A percentile compares a stretch with the other conserved stretches of the same genome.
Conservation (phyloP, 2,329 filamentous ascomycete species). For the Fusarium nodosum region DNA sequence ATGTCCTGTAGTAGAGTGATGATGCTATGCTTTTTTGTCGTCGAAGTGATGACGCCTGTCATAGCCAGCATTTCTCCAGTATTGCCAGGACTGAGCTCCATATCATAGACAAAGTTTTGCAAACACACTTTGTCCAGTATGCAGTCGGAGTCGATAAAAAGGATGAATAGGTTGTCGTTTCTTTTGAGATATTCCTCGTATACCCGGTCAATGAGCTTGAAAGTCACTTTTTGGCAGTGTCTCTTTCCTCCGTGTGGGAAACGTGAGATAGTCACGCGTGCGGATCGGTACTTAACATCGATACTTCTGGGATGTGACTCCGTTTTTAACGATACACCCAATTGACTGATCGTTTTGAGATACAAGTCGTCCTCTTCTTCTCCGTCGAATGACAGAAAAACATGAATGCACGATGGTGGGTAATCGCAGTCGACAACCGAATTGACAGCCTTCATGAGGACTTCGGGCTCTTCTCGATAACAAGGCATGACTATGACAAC, state of each 20-base stretch:
- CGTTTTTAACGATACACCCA: slow-evolving; percentile 83
- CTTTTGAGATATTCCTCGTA: slow-evolving; percentile 88
- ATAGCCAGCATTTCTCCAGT: slow-evolving; percentile 94
- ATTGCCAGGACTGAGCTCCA: slow-evolving; percentile 96
- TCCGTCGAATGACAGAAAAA: slow-evolving; percentile 96
- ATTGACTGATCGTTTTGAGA: slow-evolving; percentile 84
- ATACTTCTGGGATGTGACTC: slow-evolving; percentile 89
- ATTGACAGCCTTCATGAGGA: slow-evolving; percentile 87
- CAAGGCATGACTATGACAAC: slow-evolving; percentile 97
- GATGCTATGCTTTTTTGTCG: slow-evolving; percentile 86
- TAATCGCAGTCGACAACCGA: slow-evolving; percentile 96
- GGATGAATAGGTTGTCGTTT: slow-evolving; percentile 92
- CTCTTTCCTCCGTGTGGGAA: slow-evolving; percentile 96
- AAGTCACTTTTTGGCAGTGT: slow-evolving; percentile 93
- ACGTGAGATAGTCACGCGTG: slow-evolving; percentile 88
- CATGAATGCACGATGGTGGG: slow-evolving; percentile 89
- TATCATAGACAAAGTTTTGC: slow-evolving; percentile 98
- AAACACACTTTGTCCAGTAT: slow-evolving; percentile 92
- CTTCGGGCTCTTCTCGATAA: slow-evolving; percentile 89
- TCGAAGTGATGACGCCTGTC: slow-evolving; percentile 97
- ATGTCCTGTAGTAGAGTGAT: slow-evolving; percentile 96
- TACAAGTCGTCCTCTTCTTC: slow-evolving; percentile 91
- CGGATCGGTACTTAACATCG: slow-evolving; percentile 85
- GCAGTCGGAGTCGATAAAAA: slow-evolving; percentile 98
- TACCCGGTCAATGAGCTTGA: slow-evolving; percentile 92